Evolutionary conservation across 148 eudicot species (phyloP).

Genomic region (Nepenthes gracilis): DNA sequence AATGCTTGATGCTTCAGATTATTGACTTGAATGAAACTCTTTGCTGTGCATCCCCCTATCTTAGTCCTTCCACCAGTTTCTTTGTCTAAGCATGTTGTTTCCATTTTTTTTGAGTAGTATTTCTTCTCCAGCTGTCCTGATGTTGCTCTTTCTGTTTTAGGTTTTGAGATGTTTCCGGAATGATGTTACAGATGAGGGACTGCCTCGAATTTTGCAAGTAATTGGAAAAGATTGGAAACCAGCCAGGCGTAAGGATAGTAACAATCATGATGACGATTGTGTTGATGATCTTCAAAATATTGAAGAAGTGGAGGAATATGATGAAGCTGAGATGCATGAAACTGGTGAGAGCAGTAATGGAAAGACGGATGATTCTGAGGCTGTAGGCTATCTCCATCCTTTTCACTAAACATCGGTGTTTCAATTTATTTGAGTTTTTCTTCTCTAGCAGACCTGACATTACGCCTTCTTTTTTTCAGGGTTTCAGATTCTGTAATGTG

Average conservation of each 20-base stretch:
- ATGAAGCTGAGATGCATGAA: constrained; percentile 55
- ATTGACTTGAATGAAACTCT: too few species aligned
- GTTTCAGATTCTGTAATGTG: constrained; percentile 60
- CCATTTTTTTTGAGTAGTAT: too few species aligned
- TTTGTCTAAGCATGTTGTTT: too few species aligned
- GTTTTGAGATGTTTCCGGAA: constrained; percentile 60
- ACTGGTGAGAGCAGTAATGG: constrained; percentile 33
- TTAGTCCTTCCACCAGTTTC: too few species aligned
- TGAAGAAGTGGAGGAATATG: constrained; percentile 72
- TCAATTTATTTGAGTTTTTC: too few species aligned
- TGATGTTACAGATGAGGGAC: constrained; percentile 68
- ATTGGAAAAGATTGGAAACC: constrained; percentile 94
- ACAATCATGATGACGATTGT: constrained; percentile 32
- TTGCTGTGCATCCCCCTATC: too few species aligned
- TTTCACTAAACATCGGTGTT: too few species aligned
- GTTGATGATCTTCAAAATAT: constrained; percentile 55
- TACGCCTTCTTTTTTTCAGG: constrained; percentile 27
- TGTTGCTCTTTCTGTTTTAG: constrained; percentile 15
- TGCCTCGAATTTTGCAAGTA: constrained; percentile 74
- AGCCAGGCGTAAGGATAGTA: constrained; percentile 31
- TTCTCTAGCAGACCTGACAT: too few species aligned
- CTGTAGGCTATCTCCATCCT: constrained; percentile 26
- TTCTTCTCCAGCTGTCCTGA: too few species aligned
- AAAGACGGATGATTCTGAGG: constrained; percentile 6
- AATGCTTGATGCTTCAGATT: too few species aligned